Conservation (phyloP, 495 filamentous ascomycete genomes). For the Neurospora sp. region DNA sequence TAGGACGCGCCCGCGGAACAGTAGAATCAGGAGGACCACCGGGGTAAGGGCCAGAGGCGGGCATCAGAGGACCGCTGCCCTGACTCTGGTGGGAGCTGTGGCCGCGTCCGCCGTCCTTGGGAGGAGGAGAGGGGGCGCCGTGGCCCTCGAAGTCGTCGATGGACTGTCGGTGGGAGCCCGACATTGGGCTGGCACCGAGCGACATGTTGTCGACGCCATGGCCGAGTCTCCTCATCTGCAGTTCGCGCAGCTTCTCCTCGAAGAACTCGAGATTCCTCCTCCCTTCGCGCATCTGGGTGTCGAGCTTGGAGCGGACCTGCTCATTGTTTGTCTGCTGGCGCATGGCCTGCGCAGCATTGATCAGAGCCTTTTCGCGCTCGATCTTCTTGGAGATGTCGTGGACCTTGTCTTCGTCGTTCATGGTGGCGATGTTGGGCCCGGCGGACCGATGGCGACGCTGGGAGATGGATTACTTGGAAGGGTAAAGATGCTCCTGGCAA, state of each 20-base stretch:
- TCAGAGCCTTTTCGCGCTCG: constrained; percentile 90
- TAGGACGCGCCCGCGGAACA: constrained; percentile 66
- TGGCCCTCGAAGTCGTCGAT: constrained; percentile 32
- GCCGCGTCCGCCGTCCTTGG: constrained; percentile 44
- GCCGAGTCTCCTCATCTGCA: constrained; percentile 69
- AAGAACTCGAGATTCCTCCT: constrained; percentile 88
- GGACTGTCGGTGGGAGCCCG: constrained; percentile 23
- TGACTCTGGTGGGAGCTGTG: constrained; percentile 27
- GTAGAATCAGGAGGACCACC: constrained; percentile 59
- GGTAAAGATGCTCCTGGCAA: constrained; percentile 8
- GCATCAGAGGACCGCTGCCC: constrained; percentile 61
- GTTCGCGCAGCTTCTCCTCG: constrained; percentile 78
- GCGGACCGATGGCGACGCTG: constrained; percentile 13
- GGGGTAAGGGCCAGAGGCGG: constrained; percentile 69
- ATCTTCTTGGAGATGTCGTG: constrained; percentile 92
- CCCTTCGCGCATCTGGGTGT: constrained; percentile 87
- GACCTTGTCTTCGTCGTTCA: constrained; percentile 73
- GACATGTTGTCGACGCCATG: constrained; percentile 54
- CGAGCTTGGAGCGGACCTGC: constrained; percentile 74
- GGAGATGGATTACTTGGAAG: background rate
- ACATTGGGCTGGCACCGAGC: constrained; percentile 32
- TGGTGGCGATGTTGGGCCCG: constrained; percentile 32
- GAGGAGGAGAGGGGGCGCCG: constrained; percentile 49
- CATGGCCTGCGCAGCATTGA: constrained; percentile 89
- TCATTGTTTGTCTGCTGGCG: constrained; percentile 91